Conservation (phyloP, 2,329 filamentous ascomycete genomes). For the Penicillium sp. region DNA sequence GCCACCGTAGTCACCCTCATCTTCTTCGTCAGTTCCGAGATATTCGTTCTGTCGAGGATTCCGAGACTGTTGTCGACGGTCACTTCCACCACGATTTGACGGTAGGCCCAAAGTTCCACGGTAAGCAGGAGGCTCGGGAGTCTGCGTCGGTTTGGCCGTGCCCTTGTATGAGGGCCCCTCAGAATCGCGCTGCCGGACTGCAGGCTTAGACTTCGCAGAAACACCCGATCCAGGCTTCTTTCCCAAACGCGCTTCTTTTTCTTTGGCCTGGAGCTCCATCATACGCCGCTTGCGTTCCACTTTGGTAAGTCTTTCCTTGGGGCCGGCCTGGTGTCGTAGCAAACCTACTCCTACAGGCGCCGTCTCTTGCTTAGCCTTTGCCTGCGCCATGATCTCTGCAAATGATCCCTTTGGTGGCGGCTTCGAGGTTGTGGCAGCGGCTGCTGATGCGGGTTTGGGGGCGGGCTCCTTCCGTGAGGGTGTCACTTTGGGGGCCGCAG, state of each 20-base stretch:
- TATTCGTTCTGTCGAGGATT: constrained; percentile 42
- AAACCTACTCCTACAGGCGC: constrained; percentile 48
- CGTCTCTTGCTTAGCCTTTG: constrained; percentile 53
- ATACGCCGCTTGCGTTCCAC: constrained; percentile 51
- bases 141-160: constrained; percentile 33
- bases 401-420: constrained; percentile 58
- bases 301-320: constrained; percentile 56
- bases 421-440: constrained; percentile 30
- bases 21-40: constrained; percentile 48
- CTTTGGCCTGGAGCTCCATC: constrained; percentile 41
- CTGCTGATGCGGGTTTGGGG: constrained; percentile 4
- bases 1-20: constrained; percentile 42
- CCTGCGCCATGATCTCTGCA: constrained; percentile 57
- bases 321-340: constrained; percentile 55
- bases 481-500: constrained; percentile 18
- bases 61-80: constrained; percentile 27
- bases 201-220: constrained; percentile 20
- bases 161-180: constrained; percentile 39
- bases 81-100: constrained; percentile 23
- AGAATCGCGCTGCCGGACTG: constrained; percentile 32
- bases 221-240: constrained; percentile 27
- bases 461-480: constrained; percentile 18
- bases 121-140: constrained; percentile 32
- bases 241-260: constrained; percentile 33
- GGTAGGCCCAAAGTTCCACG: constrained; percentile 44